phyloP scores from a whole-genome alignment of 2,329 filamentous ascomycete species.

The Sarocladium oryzae region DNA sequence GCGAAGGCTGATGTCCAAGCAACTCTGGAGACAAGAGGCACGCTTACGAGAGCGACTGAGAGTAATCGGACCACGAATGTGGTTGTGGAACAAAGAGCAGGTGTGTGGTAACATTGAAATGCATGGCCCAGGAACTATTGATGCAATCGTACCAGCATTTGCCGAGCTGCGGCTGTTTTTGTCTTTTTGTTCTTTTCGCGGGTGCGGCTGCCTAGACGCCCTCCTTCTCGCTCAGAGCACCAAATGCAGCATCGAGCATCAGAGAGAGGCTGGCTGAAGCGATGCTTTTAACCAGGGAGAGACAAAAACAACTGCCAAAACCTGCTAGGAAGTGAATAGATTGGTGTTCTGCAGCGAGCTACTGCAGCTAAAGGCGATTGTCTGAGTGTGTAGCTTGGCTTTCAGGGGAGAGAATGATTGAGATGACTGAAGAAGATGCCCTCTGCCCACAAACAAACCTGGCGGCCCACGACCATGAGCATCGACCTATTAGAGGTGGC shows the following conservation, averaged over 20 bases:
- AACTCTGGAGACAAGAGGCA: too few species aligned
- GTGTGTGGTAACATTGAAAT: too few species aligned
- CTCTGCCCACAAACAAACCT: neutral
- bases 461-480: neutral
- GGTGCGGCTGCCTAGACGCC: neutral
- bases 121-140: neutral
- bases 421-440: too few species aligned
- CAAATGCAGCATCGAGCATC: neutral
- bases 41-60: neutral
- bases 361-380: neutral
- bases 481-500: conserved; percentile 1
- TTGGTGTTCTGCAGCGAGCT: neutral
- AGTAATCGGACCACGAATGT: neutral
- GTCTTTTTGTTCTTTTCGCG: neutral
- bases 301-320: neutral
- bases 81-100: too few species aligned
- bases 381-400: neutral
- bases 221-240: neutral
- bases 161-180: neutral
- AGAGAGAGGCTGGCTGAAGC: neutral
- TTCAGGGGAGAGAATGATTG: too few species aligned
- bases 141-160: neutral
- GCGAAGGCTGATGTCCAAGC: neutral
- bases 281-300: neutral
- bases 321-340: conserved; percentile 7